These are phyloP conservation scores for Pythium phragmitis DNA, from an alignment of 352 stramenopile genomes.

Conservation along the genomic window DNA sequence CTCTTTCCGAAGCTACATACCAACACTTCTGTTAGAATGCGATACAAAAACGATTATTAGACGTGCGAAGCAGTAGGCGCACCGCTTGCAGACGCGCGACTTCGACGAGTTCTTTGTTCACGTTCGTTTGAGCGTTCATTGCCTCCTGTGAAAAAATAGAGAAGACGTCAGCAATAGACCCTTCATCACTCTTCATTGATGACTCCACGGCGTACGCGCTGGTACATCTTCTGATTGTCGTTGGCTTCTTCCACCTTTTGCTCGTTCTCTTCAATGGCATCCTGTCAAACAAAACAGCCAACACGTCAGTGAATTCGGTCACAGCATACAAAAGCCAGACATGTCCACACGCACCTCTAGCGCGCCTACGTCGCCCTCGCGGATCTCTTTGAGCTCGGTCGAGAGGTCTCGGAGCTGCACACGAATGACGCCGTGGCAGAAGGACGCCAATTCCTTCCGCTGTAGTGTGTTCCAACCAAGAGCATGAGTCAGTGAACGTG, in stretches of 20 bases:
- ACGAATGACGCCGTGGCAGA: slow-evolving; percentile 59
- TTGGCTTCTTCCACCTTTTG: slow-evolving; percentile 50
- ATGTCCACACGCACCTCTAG: slow-evolving; percentile 22
- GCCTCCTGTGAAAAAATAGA: slow-evolving; percentile 29
- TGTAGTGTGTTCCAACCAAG: slow-evolving; percentile 19
- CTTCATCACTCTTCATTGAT: neutral
- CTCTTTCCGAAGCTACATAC: slow-evolving; percentile 63
- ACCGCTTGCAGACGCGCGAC: slow-evolving; percentile 65
- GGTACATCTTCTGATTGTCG: slow-evolving; percentile 56
- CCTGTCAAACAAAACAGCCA: slow-evolving; percentile 13
- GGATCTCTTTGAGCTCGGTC: slow-evolving; percentile 61
- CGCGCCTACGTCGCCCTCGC: slow-evolving; percentile 43
- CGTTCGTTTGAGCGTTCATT: slow-evolving; percentile 51
- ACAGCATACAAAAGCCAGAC: neutral
- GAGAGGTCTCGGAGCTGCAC: slow-evolving; percentile 51
- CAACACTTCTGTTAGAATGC: neutral
- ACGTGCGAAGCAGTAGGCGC: slow-evolving; percentile 14
- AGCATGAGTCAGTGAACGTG: neutral
- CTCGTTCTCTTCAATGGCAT: slow-evolving; percentile 60
- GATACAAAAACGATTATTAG: neutral
- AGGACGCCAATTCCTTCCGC: slow-evolving; percentile 66
- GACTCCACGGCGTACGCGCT: slow-evolving; percentile 29
- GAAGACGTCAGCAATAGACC: neutral
- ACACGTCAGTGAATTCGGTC: neutral
- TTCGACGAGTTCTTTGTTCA: slow-evolving; percentile 67